Percentiles rank a stretch among this genome's conserved stretches.
Evolutionary conservation across 805 yeast species (phyloP).

Genomic region (Ogataea naganishii): DNA sequence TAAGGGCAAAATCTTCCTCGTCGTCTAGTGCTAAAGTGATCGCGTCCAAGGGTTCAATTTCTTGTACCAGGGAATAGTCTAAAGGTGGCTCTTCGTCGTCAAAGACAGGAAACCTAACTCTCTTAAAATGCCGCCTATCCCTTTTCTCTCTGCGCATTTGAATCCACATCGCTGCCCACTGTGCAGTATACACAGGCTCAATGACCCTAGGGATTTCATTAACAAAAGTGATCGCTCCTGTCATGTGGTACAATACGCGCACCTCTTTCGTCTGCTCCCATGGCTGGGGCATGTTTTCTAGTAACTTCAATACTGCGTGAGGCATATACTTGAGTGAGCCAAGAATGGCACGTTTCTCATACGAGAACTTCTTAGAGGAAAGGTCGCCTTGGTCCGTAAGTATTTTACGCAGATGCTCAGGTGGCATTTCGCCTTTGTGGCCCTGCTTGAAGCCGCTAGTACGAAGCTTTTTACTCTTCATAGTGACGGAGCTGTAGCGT

Average conservation of each 20-base stretch:
- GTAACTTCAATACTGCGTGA: constrained; percentile 79
- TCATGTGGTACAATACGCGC: constrained; percentile 75
- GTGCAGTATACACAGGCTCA: constrained; percentile 86
- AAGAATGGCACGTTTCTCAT: constrained; percentile 78
- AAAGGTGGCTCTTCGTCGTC: constrained; percentile 97
- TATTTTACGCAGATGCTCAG: constrained; percentile 83
- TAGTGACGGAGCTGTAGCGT: constrained; percentile 43
- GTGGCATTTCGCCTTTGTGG: constrained; percentile 78
- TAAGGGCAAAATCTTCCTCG: constrained; percentile 48
- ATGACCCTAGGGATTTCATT: constrained; percentile 88
- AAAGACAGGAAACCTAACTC: constrained; percentile 92
- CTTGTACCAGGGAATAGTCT: constrained; percentile 71
- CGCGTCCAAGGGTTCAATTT: constrained; percentile 63
- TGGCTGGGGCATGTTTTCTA: constrained; percentile 98
- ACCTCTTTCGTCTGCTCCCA: constrained; percentile 91
- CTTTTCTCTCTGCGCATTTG: constrained; percentile 92
- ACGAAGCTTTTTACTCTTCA: too few species aligned
- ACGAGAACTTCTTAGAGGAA: constrained; percentile 66
- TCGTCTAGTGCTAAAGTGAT: constrained; percentile 59
- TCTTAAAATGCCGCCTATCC: constrained; percentile 79
- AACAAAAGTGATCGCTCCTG: constrained; percentile 94
- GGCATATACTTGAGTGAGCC: constrained; percentile 95
- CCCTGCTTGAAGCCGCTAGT: constrained; percentile 25
- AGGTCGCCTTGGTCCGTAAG: constrained; percentile 80
- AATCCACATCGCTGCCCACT: constrained; percentile 92